Evolutionary conservation across 345 rosid species (phyloP).

Genomic region (Pistacia atlantica): DNA sequence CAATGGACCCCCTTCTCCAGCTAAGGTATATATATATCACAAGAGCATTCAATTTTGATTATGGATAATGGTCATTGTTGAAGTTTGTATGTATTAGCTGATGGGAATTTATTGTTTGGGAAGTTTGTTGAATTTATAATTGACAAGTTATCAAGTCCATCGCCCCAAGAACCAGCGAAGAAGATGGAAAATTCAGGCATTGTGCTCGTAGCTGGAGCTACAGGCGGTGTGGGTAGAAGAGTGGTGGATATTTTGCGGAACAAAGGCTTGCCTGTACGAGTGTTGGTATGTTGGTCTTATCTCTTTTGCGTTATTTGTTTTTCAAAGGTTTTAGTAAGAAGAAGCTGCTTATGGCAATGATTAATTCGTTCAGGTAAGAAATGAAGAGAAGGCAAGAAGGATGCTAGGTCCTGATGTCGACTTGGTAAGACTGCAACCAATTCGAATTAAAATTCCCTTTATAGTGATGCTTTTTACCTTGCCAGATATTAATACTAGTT

Average conservation of each 20-base stretch:
- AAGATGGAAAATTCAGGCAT: conserved; percentile 60
- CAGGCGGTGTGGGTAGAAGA: conserved; percentile 95
- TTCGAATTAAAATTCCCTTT: not conserved
- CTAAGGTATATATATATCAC: conserved; percentile 57
- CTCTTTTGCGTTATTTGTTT: not conserved
- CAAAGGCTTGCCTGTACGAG: conserved; percentile 75
- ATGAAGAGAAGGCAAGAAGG: conserved; percentile 84
- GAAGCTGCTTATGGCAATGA: not conserved
- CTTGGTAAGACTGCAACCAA: conserved; percentile 53
- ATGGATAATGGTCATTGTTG: not conserved
- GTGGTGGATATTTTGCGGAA: conserved; percentile 65
- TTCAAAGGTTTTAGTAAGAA: not conserved
- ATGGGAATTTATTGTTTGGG: conserved; percentile 27
- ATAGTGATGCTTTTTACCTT: not conserved
- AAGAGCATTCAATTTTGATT: not conserved
- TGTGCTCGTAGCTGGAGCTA: conserved; percentile 88
- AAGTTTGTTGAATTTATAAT: conserved; percentile 70
- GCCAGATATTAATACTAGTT: not conserved
- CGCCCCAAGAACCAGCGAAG: conserved; percentile 37
- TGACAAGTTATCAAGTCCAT: conserved; percentile 60
- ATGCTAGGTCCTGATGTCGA: conserved; percentile 80
- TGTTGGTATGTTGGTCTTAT: conserved; percentile 50
- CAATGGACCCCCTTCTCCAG: conserved; percentile 82
- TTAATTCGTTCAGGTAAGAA: conserved; percentile 62
- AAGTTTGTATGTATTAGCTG: conserved; percentile 16